Evolutionary conservation across 2,329 filamentous ascomycete genomes (phyloP).

Genomic region (Epichloe baconii): DNA sequence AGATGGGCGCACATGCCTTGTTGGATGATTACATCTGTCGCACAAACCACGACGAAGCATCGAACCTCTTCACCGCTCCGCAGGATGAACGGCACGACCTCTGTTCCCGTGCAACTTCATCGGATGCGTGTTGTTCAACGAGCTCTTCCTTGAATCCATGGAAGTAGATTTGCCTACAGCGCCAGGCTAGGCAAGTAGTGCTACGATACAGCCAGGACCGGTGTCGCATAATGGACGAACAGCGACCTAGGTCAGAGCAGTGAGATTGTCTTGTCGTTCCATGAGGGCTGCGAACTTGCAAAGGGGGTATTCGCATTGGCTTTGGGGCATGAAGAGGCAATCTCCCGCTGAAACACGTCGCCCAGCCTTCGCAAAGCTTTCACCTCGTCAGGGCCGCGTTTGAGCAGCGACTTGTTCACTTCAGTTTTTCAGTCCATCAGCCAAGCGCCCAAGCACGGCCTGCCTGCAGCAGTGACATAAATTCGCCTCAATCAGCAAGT

Average conservation of each 20-base stretch:
- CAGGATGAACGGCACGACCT: neutral
- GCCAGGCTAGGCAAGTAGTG: too few species aligned
- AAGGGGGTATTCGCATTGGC: neutral
- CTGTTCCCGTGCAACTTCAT: neutral
- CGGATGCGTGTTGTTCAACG: too few species aligned
- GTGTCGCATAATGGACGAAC: neutral
- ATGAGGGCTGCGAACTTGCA: too few species aligned
- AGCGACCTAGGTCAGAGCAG: too few species aligned
- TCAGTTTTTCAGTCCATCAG: too few species aligned
- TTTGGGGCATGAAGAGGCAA: slow-evolving; percentile 12
- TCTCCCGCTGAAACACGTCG: slow-evolving; percentile 17
- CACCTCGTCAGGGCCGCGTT: neutral
- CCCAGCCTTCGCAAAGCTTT: slow-evolving; percentile 1
- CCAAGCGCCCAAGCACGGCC: too few species aligned
- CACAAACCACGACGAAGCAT: neutral
- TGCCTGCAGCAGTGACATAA: too few species aligned
- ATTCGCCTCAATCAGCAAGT: too few species aligned
- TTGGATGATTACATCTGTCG: neutral
- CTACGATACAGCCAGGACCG: neutral
- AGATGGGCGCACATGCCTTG: too few species aligned
- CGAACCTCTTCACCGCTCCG: slow-evolving; percentile 1
- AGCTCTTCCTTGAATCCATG: too few species aligned
- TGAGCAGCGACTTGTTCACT: neutral
- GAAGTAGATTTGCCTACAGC: too few species aligned
- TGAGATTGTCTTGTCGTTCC: too few species aligned